These are phyloP conservation scores for Rhododendron simsii DNA, from an alignment of 148 eudicot species.

Conservation along the genomic window DNA sequence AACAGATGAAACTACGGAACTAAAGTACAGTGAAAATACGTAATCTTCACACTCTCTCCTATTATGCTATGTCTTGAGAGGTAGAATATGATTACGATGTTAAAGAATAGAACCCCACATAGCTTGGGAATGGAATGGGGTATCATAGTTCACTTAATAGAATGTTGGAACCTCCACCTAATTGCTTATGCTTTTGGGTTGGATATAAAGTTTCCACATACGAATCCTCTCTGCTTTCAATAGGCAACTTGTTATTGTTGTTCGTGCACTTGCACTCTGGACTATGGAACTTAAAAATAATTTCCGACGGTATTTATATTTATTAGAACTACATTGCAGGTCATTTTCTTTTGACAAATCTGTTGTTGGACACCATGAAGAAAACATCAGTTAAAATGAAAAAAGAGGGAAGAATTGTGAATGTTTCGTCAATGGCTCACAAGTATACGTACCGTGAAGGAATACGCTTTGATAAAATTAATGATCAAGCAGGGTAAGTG, in stretches of 20 bases:
- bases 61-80: background rate
- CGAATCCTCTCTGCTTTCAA: background rate
- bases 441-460: conserved; percentile 57
- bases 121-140: no score
- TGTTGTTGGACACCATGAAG: conserved; percentile 64
- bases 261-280: background rate
- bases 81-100: background rate
- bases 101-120: no score
- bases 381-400: conserved; percentile 37
- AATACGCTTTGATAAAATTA: conserved; percentile 57
- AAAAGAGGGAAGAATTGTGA: conserved; percentile 66
- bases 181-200: no score
- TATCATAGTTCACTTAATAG: no score
- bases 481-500: conserved; percentile 49
- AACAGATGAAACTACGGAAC: background rate
- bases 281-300: background rate
- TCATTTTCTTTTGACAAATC: conserved; percentile 59
- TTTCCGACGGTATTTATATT: background rate
- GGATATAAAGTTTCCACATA: no score
- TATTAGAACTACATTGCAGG: conserved; percentile 27
- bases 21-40: background rate
- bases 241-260: background rate
- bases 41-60: background rate
- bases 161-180: no score
- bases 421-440: conserved; percentile 56